phyloP scores from a whole-genome alignment of 805 yeast species.

The Candida dajiaensis region DNA sequence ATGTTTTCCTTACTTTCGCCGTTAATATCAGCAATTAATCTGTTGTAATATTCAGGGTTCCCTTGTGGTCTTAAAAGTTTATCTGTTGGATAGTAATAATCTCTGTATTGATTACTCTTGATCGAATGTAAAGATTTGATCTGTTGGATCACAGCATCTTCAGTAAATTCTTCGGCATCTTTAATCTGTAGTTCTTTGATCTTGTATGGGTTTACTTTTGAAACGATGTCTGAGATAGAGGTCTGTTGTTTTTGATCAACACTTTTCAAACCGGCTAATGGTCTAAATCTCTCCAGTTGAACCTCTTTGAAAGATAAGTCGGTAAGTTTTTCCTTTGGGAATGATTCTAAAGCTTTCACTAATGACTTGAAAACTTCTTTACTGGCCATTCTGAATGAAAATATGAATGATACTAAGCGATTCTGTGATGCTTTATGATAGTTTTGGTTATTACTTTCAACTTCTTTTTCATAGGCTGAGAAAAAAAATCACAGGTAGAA shows the following conservation, averaged over 20 bases:
- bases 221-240: slow-evolving; percentile 33
- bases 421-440: not conserved
- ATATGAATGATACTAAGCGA: not conserved
- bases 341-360: slow-evolving; percentile 48
- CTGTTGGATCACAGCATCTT: slow-evolving; percentile 45
- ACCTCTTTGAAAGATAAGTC: slow-evolving; percentile 65
- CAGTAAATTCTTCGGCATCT: slow-evolving; percentile 39
- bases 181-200: slow-evolving; percentile 37
- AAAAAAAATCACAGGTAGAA: not conserved
- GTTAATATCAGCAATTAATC: slow-evolving; percentile 62
- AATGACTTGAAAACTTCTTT: slow-evolving; percentile 52
- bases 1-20: slow-evolving; percentile 68
- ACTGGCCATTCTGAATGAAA: slow-evolving; percentile 4
- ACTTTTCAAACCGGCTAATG: slow-evolving; percentile 42
- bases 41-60: slow-evolving; percentile 69
- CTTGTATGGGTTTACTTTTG: slow-evolving; percentile 40
- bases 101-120: slow-evolving; percentile 54
- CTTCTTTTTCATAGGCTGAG: not conserved
- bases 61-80: slow-evolving; percentile 77
- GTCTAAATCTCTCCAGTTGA: slow-evolving; percentile 53
- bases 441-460: not conserved
- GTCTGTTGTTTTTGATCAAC: slow-evolving; percentile 33
- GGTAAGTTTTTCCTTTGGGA: slow-evolving; percentile 64
- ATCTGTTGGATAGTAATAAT: slow-evolving; percentile 58
- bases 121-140: slow-evolving; percentile 51